Percentiles rank a stretch among this genome's conserved stretches.
phyloP scores from a whole-genome alignment of 2,329 filamentous ascomycete species.

The Catunica adiposa region DNA sequence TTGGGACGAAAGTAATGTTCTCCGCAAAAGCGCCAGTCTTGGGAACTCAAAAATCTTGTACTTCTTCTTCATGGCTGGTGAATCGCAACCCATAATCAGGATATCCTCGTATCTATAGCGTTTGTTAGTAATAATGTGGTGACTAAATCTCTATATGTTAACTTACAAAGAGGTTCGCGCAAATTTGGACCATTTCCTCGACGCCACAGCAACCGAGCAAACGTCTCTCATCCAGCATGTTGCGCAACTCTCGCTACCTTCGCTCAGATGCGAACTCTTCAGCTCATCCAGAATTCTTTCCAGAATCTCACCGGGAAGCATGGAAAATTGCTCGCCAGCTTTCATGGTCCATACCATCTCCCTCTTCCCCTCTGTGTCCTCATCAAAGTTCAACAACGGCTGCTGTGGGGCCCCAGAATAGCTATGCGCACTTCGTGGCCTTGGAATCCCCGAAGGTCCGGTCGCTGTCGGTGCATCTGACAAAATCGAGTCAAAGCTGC shows the following conservation, averaged over 20 bases:
- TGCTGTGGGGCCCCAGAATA: background rate
- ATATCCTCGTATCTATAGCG: constrained; percentile 38
- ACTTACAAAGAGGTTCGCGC: constrained; percentile 36
- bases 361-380: constrained; percentile 17
- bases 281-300: constrained; percentile 38
- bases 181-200: constrained; percentile 34
- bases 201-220: constrained; percentile 33
- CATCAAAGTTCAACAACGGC: constrained; percentile 14
- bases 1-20: constrained; percentile 37
- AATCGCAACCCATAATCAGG: constrained; percentile 41
- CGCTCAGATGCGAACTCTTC: constrained; percentile 32
- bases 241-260: constrained; percentile 36
- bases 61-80: constrained; percentile 37
- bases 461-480: constrained; percentile 16
- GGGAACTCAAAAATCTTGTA: constrained; percentile 36
- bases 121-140: background rate
- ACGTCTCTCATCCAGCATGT: constrained; percentile 50
- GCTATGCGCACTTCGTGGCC: constrained; percentile 10
- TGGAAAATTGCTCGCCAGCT: constrained; percentile 36
- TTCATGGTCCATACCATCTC: constrained; percentile 19
- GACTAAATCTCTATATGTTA: background rate
- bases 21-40: constrained; percentile 38
- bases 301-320: constrained; percentile 41
- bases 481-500: constrained; percentile 24
- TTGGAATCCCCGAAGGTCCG: background rate